These are phyloP conservation scores for Plectosphaerella sp. DNA, from an alignment of 2,329 filamentous ascomycete genomes.

Conservation along the genomic window DNA sequence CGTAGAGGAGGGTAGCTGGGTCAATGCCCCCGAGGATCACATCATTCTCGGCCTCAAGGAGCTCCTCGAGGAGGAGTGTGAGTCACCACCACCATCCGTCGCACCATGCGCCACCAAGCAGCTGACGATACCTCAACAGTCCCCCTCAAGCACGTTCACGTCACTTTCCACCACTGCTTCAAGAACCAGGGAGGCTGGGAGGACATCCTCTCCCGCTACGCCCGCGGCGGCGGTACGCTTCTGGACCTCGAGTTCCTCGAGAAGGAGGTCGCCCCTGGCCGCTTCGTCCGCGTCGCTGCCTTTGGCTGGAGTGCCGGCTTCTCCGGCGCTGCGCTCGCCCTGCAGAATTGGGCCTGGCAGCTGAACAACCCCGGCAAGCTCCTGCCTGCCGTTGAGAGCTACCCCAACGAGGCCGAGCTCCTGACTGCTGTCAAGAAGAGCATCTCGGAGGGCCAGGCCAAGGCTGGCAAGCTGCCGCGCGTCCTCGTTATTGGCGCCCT, in stretches of 20 bases:
- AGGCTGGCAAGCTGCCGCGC: slow-evolving; percentile 63
- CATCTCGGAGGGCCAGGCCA: slow-evolving; percentile 61
- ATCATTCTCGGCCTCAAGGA: slow-evolving; percentile 77
- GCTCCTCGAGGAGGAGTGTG: slow-evolving; percentile 65
- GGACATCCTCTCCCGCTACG: slow-evolving; percentile 72
- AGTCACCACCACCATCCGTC: slow-evolving; percentile 14
- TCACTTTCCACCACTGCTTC: slow-evolving; percentile 71
- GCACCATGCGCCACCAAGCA: neutral
- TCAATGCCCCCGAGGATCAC: slow-evolving; percentile 60
- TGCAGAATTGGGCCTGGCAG: slow-evolving; percentile 83
- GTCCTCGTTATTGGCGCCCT: slow-evolving; percentile 81
- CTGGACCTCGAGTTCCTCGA: slow-evolving; percentile 85
- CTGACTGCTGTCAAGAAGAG: slow-evolving; percentile 70
- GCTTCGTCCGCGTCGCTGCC: slow-evolving; percentile 57
- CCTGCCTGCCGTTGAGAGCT: slow-evolving; percentile 62
- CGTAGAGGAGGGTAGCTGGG: slow-evolving; percentile 64
- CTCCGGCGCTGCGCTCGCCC: slow-evolving; percentile 66
- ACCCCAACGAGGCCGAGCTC: slow-evolving; percentile 70
- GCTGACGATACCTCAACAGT: slow-evolving; percentile 23
- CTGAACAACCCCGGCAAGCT: slow-evolving; percentile 64
- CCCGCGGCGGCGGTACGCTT: slow-evolving; percentile 69
- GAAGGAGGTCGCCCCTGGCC: slow-evolving; percentile 55
- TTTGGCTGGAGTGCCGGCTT: slow-evolving; percentile 76
- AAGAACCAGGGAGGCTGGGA: slow-evolving; percentile 75
- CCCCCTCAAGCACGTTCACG: slow-evolving; percentile 68